These are phyloP conservation scores for Aquilaria agallochum DNA, from an alignment of 441 rosid species.

Conservation along the genomic window DNA sequence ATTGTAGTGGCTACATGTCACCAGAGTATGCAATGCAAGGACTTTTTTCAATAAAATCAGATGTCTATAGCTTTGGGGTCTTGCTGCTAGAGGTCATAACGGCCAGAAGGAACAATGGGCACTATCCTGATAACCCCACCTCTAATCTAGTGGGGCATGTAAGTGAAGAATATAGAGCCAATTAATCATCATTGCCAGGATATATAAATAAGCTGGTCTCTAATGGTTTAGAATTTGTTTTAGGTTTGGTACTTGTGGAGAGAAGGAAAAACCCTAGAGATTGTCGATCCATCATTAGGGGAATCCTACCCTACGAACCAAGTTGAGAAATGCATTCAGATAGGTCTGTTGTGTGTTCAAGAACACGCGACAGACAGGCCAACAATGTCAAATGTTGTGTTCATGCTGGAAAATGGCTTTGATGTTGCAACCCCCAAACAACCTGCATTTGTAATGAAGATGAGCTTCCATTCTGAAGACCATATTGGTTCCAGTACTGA, in stretches of 20 bases:
- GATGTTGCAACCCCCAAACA: slow-evolving; percentile 38
- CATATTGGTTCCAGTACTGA: slow-evolving; percentile 13
- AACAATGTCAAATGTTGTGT: slow-evolving; percentile 33
- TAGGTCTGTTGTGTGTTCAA: slow-evolving; percentile 53
- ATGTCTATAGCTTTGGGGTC: slow-evolving; percentile 58
- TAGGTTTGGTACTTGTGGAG: slow-evolving; percentile 50
- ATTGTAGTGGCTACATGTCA: slow-evolving; percentile 48
- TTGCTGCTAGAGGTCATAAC: slow-evolving; percentile 51
- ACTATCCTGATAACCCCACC: slow-evolving; percentile 15
- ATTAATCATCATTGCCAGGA: too few relatives aligned
- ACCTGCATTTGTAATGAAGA: slow-evolving; percentile 30
- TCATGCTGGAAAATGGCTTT: slow-evolving; percentile 38
- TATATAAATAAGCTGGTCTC: too few relatives aligned
- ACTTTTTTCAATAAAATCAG: slow-evolving; percentile 46
- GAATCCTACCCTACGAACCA: slow-evolving; percentile 14
- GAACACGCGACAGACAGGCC: slow-evolving; percentile 40
- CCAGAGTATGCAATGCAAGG: slow-evolving; percentile 60
- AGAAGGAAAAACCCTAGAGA: slow-evolving; percentile 23
- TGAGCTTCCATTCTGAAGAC: not conserved
- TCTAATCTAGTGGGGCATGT: slow-evolving; percentile 40
- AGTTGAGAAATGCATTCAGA: slow-evolving; percentile 34
- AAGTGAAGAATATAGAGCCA: slow-evolving; percentile 13
- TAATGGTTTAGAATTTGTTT: not conserved
- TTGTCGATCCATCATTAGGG: slow-evolving; percentile 25
- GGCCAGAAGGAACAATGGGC: slow-evolving; percentile 32